Base-by-base conservation (phyloP, 345 rosid species). In the Gossypium turneri region DNA sequence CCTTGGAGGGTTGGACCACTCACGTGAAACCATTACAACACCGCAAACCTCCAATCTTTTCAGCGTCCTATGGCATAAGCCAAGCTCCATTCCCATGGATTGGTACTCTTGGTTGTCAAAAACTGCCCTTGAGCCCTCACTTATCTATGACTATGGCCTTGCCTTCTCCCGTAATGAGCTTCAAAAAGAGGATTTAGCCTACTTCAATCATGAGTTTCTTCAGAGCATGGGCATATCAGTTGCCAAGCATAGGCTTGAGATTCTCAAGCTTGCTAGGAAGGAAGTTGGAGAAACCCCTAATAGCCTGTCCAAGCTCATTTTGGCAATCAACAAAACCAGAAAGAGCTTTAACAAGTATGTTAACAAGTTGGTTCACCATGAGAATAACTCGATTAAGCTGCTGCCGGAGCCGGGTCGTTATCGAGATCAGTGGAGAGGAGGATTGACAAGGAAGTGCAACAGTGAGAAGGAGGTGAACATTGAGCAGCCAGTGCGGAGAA, bases 41-140 rank as follows among this genome's bases (percentile, higher is more conserved):
- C 73, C 7, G 6, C 16, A 69, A 70, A 29, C n/a, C 69, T 43
- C 51, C 52, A 34, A 34, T 34, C 7, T 34, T 34, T 34, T 34
- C 41, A 34, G 41, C 41, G 41, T 34, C 41, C 41, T 34, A 34
- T 34, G 41, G 41, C 7, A 34, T 34, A 34, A 34, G 41, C 41
- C 59, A 16, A 62, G 7, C 51, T 17, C 9, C 34, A 50, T 75
- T 20, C 24, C 77, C 55, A 90, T 90, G 98, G 97, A 94, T 73
- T 94, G 97, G 98, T 92, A 87, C 83, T 87, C 91, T 12, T 94
- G 98, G 98, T 53, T 94, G 58, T 88, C 96, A 12, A 89, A 81
- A 81, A 71, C 79, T 80, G 74, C 72, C 73, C 93, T 94, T 44
- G 94, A 89, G 12, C 87, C 92, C 2, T 81, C 90, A 5, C 81